Conservation (phyloP, 208 protist genomes). For the Trypanosoma theileri region DNA sequence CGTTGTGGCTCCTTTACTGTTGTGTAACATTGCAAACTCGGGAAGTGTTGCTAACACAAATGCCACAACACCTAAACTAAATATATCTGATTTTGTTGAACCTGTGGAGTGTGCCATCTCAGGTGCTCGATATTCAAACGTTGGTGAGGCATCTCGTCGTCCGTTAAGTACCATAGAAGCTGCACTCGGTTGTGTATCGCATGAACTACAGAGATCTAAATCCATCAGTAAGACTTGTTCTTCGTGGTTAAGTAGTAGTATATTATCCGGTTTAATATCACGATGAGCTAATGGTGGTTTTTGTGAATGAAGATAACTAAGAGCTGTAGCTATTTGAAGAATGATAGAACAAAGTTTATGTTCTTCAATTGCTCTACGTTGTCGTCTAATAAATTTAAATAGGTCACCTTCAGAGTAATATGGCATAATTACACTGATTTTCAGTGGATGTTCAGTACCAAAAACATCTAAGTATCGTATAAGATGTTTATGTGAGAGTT, state of each 20-base stretch:
- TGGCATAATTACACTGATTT: constrained; percentile 78
- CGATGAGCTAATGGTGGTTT: constrained; percentile 79
- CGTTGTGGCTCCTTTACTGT: constrained; percentile 46
- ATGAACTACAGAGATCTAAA: constrained; percentile 72
- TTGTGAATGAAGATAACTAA: constrained; percentile 81
- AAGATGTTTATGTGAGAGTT: constrained; percentile 75
- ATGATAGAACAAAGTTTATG: constrained; percentile 74
- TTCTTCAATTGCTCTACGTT: constrained; percentile 54
- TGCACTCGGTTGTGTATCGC: constrained; percentile 32
- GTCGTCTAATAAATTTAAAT: constrained; percentile 56
- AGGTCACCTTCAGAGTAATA: constrained; percentile 85
- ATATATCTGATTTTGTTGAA: constrained; percentile 81
- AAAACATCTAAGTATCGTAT: constrained; percentile 85
- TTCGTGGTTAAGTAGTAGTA: constrained; percentile 76
- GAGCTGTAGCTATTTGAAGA: constrained; percentile 71
- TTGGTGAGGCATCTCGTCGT: constrained; percentile 34
- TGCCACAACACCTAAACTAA: constrained; percentile 80
- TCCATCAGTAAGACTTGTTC: constrained; percentile 89
- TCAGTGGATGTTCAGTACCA: constrained; percentile 39
- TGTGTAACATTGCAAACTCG: constrained; percentile 57
- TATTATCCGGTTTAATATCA: constrained; percentile 91
- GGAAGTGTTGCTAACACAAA: constrained; percentile 79
- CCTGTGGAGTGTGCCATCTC: constrained; percentile 44
- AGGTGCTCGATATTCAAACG: constrained; percentile 80
- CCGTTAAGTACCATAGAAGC: constrained; percentile 42